Conservation (phyloP, 2,329 filamentous ascomycete genomes). For the Neonectria faginata region DNA sequence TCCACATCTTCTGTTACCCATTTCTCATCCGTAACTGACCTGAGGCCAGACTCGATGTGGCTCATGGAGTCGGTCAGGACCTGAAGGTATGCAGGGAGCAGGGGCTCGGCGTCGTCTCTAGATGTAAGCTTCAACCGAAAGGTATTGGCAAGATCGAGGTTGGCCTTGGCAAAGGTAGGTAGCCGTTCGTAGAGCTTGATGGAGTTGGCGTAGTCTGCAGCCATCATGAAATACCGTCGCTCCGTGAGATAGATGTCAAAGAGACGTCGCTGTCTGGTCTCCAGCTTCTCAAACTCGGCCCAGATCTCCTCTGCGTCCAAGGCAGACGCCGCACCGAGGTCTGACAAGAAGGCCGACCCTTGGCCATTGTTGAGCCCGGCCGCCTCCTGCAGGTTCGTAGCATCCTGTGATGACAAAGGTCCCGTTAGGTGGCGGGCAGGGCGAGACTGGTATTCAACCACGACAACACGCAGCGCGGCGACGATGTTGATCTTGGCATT, state of each 20-base stretch:
- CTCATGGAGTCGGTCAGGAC: slow-evolving; percentile 62
- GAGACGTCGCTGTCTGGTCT: slow-evolving; percentile 74
- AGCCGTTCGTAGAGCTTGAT: slow-evolving; percentile 58
- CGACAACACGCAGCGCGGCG: slow-evolving; percentile 80
- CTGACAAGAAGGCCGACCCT: slow-evolving; percentile 66
- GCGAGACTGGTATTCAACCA: slow-evolving; percentile 86
- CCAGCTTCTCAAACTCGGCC: slow-evolving; percentile 70
- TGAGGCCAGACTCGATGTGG: slow-evolving; percentile 62
- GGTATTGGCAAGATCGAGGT: slow-evolving; percentile 45
- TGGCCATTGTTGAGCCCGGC: slow-evolving; percentile 73
- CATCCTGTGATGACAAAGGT: slow-evolving; percentile 81
- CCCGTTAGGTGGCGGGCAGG: slow-evolving; percentile 78
- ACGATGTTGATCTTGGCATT: slow-evolving; percentile 83
- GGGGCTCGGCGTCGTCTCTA: slow-evolving; percentile 56
- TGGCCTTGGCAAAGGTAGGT: slow-evolving; percentile 49
- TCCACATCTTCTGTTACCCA: slow-evolving; percentile 66
- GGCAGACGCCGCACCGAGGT: slow-evolving; percentile 60
- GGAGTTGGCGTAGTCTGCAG: slow-evolving; percentile 67
- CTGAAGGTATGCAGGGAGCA: slow-evolving; percentile 62
- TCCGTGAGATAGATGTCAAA: slow-evolving; percentile 79
- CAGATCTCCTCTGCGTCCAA: slow-evolving; percentile 67
- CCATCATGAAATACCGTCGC: slow-evolving; percentile 74
- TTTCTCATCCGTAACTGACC: slow-evolving; percentile 62
- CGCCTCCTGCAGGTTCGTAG: slow-evolving; percentile 79
- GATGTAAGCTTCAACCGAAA: slow-evolving; percentile 48